Base-by-base conservation (phyloP, 192 early-diverging fungal genomes). In the Entophlyctis luteolus region DNA sequence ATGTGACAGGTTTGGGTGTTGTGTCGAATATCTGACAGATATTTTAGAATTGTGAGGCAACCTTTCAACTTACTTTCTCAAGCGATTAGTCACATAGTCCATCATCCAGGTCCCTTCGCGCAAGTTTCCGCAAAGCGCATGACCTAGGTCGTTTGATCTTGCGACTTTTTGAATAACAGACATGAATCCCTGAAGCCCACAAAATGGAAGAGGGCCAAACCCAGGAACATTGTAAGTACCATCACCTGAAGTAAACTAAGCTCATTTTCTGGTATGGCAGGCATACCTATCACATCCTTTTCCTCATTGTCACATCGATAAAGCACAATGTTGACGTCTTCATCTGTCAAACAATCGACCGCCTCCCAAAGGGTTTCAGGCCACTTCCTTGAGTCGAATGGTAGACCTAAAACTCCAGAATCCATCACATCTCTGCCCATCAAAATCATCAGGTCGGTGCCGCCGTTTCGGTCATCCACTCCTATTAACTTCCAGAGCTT, bases 121-220 rank as follows among this genome's bases (percentile, higher is more conserved):
- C 71, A 99, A 77, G 59, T 99, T 92, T 27, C 72, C 79, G 67
- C 91, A 97, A 53, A 99, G 81, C 2, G 94, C 88, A 69, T 96
- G 94, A 3, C 97, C 93, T 67, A 98, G 75, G 71, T 99, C 90
- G 66, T 95, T 99, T 50, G 81, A 81, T 6, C 85, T 81, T 27
- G 93, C 90, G 18, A 94, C 89, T 2, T 85, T 80, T n/a, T 79
- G 76, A 14, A 96, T 79, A 2, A 88, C 86, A 23, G 93, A 88
- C 60, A 92, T 85, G 67, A 93, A 93, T 1, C 97, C 97, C 79
- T 97, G 91, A 20, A 99, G 66, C 3, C 97, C 97, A 71, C 90
- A 91, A 71, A 96, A 99, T 0, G 90, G 75, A 6, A 97, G 72
- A 12, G 72, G 46, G 0, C 95, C 97, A 68, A 87, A 79, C n/a